A percentile compares a stretch with the other conserved stretches of the same genome.
Conservation (phyloP, 2,329 filamentous ascomycete species). For the Alternaria ethzedia region DNA sequence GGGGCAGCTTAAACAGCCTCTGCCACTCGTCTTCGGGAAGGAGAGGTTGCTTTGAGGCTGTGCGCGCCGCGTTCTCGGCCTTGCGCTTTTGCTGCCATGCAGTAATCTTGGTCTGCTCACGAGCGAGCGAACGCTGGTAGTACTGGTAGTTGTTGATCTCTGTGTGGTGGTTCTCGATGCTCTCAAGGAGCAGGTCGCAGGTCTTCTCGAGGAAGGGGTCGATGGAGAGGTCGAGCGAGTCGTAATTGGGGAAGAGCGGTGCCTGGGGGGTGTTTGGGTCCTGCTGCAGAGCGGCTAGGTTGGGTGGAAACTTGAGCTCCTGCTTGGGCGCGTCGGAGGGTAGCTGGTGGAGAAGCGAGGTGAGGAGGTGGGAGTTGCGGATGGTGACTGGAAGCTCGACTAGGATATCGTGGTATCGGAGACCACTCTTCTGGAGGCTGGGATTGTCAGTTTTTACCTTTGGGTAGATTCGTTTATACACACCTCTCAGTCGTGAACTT, state of each 20-base stretch:
- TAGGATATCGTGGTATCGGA: conserved; percentile 93
- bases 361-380: conserved; percentile 97
- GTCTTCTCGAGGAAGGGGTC: conserved; percentile 99
- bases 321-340: conserved; percentile 70
- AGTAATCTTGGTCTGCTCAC: conserved; percentile 95
- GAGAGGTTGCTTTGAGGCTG: conserved; percentile 83
- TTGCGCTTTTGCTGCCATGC: conserved; percentile 98
- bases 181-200: conserved; percentile 92
- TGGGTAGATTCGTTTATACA: conserved; percentile 51
- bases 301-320: conserved; percentile 77
- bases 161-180: conserved; percentile 96
- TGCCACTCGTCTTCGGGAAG: conserved; percentile 98
- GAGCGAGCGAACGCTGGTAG: conserved; percentile 91
- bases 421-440: conserved; percentile 91
- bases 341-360: conserved; percentile 91
- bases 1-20: conserved; percentile 94
- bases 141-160: conserved; percentile 99
- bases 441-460: conserved; percentile 17
- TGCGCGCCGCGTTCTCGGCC: conserved; percentile 86
- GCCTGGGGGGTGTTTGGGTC: conserved; percentile 63
- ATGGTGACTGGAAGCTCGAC: conserved; percentile 86
- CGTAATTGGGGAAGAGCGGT: conserved; percentile 85
- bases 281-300: conserved; percentile 76
- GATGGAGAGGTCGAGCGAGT: conserved; percentile 88
- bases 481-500: conserved; percentile 98